A percentile compares a stretch with the other conserved stretches of the same genome.
Conservation (phyloP, 2,329 filamentous ascomycete genomes). For the Aspergillus carbonarius region DNA sequence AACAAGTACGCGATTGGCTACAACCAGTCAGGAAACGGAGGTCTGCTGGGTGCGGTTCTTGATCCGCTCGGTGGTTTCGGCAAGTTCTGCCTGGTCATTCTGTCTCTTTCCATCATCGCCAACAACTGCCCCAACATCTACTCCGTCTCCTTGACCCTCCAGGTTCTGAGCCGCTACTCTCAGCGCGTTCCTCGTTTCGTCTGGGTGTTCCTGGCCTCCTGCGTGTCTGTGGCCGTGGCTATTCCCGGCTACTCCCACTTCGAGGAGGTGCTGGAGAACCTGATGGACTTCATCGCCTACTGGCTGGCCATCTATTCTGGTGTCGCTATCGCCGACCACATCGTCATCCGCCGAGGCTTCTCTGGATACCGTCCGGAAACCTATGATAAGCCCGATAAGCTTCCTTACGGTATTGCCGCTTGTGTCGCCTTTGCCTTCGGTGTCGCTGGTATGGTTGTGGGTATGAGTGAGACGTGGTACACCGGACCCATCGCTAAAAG, state of each 20-base stretch:
- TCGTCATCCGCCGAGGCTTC: slow-evolving; percentile 65
- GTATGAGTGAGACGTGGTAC: slow-evolving; percentile 70
- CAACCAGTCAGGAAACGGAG: slow-evolving; percentile 59
- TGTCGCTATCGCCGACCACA: slow-evolving; percentile 65
- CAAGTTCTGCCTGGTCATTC: slow-evolving; percentile 67
- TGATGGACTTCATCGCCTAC: slow-evolving; percentile 68
- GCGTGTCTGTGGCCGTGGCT: slow-evolving; percentile 65
- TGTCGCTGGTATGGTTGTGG: slow-evolving; percentile 63
- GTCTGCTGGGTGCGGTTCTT: slow-evolving; percentile 65
- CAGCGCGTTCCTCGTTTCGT: slow-evolving; percentile 65
- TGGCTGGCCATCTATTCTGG: slow-evolving; percentile 74
- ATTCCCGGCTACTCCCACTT: slow-evolving; percentile 69
- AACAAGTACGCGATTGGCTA: slow-evolving; percentile 60
- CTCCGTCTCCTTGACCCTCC: slow-evolving; percentile 65
- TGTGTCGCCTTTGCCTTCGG: slow-evolving; percentile 63
- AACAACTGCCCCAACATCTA: slow-evolving; percentile 75
- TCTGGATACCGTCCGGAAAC: slow-evolving; percentile 58
- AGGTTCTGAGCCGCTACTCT: slow-evolving; percentile 61
- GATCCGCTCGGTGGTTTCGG: slow-evolving; percentile 66
- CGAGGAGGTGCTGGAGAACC: slow-evolving; percentile 64
- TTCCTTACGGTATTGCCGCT: slow-evolving; percentile 66
- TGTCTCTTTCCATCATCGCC: slow-evolving; percentile 66
- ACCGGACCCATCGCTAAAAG: slow-evolving; percentile 65
- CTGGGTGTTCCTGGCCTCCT: slow-evolving; percentile 63
- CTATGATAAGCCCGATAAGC: slow-evolving; percentile 57